phyloP scores from a whole-genome alignment of 768 basidiomycete species.

The Boletus reticuloceps region DNA sequence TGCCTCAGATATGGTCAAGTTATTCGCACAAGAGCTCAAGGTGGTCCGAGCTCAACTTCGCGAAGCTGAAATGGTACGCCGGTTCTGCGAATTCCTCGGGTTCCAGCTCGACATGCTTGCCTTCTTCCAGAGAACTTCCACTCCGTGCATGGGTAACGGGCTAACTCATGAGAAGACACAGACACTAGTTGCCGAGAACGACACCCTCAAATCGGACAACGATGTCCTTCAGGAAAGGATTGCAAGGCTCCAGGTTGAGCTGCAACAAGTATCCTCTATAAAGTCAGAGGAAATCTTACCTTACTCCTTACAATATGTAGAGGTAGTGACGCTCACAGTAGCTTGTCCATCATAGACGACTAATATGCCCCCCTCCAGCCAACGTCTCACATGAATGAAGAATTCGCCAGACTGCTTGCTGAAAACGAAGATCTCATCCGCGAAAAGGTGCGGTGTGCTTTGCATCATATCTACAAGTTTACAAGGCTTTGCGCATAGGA shows the following conservation, averaged over 20 bases:
- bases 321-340: conserved; percentile 1
- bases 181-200: conserved; percentile 15
- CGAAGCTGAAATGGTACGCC: conserved; percentile 20
- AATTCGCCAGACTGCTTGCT: conserved; percentile 15
- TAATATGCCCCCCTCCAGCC: conserved; percentile 10
- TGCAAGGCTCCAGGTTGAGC: conserved; percentile 11
- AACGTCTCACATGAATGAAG: conserved; percentile 1
- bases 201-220: conserved; percentile 19
- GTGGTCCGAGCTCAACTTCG: conserved; percentile 18
- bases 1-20: conserved; percentile 23
- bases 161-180: conserved; percentile 6
- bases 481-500: conserved; percentile 9
- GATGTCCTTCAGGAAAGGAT: conserved; percentile 13
- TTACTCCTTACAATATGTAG: background rate
- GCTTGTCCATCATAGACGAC: background rate
- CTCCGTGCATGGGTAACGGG: background rate
- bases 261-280: conserved; percentile 4
- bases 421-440: conserved; percentile 14
- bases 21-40: conserved; percentile 27
- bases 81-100: background rate
- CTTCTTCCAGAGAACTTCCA: conserved; percentile 8
- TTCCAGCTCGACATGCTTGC: background rate
- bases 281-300: conserved; percentile 16
- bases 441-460: conserved; percentile 10
- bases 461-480: background rate